Evolutionary conservation across 2,329 filamentous ascomycete species (phyloP).

Genomic region (Xylariaceae sp.): DNA sequence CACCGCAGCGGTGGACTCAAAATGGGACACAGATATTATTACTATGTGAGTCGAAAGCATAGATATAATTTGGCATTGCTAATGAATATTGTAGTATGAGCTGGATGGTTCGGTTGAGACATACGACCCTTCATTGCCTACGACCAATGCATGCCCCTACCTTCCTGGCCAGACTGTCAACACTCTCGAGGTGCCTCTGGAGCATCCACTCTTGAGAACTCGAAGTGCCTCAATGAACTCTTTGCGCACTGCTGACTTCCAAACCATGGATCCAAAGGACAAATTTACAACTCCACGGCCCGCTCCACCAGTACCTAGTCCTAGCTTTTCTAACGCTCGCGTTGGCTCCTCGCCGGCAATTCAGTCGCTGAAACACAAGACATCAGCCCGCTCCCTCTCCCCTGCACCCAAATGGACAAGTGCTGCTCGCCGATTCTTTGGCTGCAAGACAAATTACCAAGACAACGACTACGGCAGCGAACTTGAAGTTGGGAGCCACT

Average conservation of each 20-base stretch:
- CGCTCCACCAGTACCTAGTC: conserved; percentile 51
- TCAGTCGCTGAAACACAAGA: conserved; percentile 36
- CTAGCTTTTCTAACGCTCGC: conserved; percentile 42
- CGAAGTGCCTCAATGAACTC: conserved; percentile 70
- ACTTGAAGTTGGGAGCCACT: conserved; percentile 29
- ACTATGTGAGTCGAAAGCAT: conserved; percentile 69
- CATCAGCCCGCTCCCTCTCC: conserved; percentile 50
- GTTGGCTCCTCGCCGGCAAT: conserved; percentile 39
- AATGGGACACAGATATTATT: conserved; percentile 94
- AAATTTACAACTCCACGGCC: conserved; percentile 73
- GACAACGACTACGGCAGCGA: conserved; percentile 39
- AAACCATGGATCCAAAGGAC: conserved; percentile 77
- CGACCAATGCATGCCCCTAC: conserved; percentile 79
- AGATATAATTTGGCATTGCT: conserved; percentile 13
- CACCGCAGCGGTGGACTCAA: conserved; percentile 78
- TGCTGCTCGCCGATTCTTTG: conserved; percentile 52
- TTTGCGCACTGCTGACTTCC: conserved; percentile 59
- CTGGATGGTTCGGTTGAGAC: conserved; percentile 77
- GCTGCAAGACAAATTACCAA: conserved; percentile 42
- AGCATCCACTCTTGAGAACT: conserved; percentile 57
- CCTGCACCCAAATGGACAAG: conserved; percentile 51
- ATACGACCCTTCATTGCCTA: conserved; percentile 71
- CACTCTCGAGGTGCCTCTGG: conserved; percentile 76
- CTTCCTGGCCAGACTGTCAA: conserved; percentile 89
- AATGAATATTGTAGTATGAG: conserved; percentile 66